Evolutionary conservation across 1,284 basidiomycete species (phyloP).

Genomic region (Spongiforma sp.): DNA sequence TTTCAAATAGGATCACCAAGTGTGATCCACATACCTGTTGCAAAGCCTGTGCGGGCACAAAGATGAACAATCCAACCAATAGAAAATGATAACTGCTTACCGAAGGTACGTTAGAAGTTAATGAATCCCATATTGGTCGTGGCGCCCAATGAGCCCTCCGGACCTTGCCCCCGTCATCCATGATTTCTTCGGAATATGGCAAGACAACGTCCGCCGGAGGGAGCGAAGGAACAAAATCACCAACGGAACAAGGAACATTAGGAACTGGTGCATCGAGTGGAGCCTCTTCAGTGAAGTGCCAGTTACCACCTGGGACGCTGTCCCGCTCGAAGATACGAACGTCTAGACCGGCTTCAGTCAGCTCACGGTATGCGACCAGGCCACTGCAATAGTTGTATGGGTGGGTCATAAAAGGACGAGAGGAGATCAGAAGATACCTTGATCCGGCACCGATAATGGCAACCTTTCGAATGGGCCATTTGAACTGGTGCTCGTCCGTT

Average conservation of each 20-base stretch:
- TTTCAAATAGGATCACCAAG: background rate
- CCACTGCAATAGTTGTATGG: slow-evolving; percentile 3
- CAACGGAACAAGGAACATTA: slow-evolving; percentile 1
- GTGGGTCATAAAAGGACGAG: background rate
- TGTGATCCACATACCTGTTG: slow-evolving; percentile 10
- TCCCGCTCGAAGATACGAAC: slow-evolving; percentile 25
- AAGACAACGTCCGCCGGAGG: slow-evolving; percentile 9
- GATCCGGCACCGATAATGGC: slow-evolving; percentile 25
- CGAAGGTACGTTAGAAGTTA: slow-evolving; percentile 13
- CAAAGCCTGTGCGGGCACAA: slow-evolving; percentile 7
- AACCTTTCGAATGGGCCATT: slow-evolving; percentile 20
- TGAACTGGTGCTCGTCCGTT: slow-evolving; percentile 9
- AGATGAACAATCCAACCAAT: background rate
- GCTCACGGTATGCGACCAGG: slow-evolving; percentile 14
- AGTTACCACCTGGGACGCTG: slow-evolving; percentile 13
- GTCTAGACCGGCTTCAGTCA: slow-evolving; percentile 19
- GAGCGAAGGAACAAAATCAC: slow-evolving; percentile 16
- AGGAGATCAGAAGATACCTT: slow-evolving; percentile 2
- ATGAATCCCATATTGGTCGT: slow-evolving; percentile 21
- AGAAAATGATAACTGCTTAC: slow-evolving; percentile 11
- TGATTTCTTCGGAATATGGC: slow-evolving; percentile 16
- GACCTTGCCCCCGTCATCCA: slow-evolving; percentile 4
- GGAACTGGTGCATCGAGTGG: slow-evolving; percentile 11
- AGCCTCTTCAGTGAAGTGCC: slow-evolving; percentile 21
- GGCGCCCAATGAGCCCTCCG: slow-evolving; percentile 15